Conservation (phyloP, 73 alveolate genomes). For the Paramecium sexaurelia region DNA sequence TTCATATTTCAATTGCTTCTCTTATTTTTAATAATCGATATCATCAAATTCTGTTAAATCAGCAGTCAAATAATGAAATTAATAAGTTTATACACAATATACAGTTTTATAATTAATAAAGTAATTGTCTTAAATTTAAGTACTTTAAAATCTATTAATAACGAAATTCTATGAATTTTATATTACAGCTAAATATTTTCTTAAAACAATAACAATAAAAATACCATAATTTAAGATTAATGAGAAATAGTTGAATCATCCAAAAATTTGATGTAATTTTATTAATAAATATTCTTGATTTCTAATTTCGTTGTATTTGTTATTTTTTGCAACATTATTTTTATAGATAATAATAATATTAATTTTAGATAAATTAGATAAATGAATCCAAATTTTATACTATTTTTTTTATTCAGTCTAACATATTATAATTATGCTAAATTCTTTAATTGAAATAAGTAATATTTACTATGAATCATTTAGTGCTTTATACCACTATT, state of each 20-base stretch:
- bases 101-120: constrained; percentile 80
- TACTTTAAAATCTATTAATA: constrained; percentile 88
- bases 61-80: constrained; percentile 81
- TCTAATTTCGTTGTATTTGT: neutral
- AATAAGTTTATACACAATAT: constrained; percentile 87
- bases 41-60: constrained; percentile 78
- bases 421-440: neutral
- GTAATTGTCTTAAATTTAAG: constrained; percentile 77
- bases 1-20: constrained; percentile 84
- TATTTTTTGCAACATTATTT: neutral
- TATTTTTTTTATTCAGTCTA: neutral
- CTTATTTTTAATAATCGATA: constrained; percentile 75
- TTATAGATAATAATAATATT: constrained; percentile 9
- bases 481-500: neutral
- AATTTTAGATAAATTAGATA: neutral
- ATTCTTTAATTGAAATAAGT: neutral
- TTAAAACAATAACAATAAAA: no score
- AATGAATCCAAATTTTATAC: neutral
- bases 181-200: no score
- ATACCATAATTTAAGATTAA: constrained; percentile 46
- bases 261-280: constrained; percentile 52
- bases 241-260: constrained; percentile 36
- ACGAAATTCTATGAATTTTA: constrained; percentile 79
- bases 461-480: neutral
- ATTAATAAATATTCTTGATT: neutral